Evolutionary conservation across 495 filamentous ascomycete species (phyloP), one percentile per base, ranked within the genome.

Genomic region (Talaromyces ruber): DNA sequence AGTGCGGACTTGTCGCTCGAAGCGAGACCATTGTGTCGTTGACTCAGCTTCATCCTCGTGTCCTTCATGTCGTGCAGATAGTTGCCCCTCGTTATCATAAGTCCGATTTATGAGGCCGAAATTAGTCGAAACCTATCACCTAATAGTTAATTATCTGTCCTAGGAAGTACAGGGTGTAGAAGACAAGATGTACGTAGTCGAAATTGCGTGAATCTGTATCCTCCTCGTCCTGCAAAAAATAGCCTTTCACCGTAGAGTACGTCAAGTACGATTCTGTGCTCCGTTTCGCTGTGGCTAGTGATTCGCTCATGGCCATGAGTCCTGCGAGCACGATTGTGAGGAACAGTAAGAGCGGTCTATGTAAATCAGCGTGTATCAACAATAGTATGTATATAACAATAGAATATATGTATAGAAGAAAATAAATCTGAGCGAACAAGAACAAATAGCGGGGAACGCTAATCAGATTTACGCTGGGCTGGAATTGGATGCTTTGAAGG

Each of bases 151-250:
- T 24, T 7, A 2, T 2, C 28, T 24, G 39, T 26, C 6, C 2
- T 26, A 28, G 1, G 21, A 12, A 43, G 6, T 16, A 16, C 3
- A 37, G 34, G 7, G 7, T 37, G 12, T 47, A 21, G 0, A 11
- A 21, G 6, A 14, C 12, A 28, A 16, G 4, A 26, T 71, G 71
- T 74, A 88, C 86, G 70, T 87, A 92, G 73, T 91, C 84, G 70
- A 92, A 93, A 2, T 73, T 82, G 11, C 69, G 71, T 5, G 84
- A 75, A 67, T 90, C 78, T 0, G 90, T 93, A 32, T 70, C 66
- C 0, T 79, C 77, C 22, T 91, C 81, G 71, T 91, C 88, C 71
- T 92, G 90, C 3, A 82, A 74, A 69, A 92, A 93, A 67, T 84
- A 88, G 1, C 88, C 89, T 2, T 80, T 70, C 3, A 91, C 82